Percentiles rank a stretch among this genome's conserved stretches.
Evolutionary conservation across 2,329 filamentous ascomycete genomes (phyloP).

Genomic region (Tolypocladium ophioglossoides): DNA sequence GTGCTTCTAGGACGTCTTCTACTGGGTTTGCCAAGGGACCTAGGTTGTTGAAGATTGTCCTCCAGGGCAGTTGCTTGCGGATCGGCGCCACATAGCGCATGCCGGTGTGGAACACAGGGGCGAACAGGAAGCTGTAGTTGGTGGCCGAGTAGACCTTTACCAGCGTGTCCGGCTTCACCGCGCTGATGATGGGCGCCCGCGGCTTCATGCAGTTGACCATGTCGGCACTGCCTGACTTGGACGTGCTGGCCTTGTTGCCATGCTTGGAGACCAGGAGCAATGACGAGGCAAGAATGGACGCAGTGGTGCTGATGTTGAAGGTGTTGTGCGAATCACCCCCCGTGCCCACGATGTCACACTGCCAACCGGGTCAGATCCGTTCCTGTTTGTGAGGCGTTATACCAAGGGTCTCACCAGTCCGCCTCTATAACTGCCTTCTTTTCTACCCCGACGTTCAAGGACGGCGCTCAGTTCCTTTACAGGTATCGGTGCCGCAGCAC

Average conservation of each 20-base stretch:
- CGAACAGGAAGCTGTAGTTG: conserved; percentile 94
- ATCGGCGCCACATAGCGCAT: conserved; percentile 84
- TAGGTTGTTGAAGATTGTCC: conserved; percentile 95
- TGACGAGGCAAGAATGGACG: conserved; percentile 83
- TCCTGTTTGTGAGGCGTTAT: background rate
- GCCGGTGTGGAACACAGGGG: conserved; percentile 90
- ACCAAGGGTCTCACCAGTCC: conserved; percentile 57
- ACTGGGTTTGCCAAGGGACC: conserved; percentile 88
- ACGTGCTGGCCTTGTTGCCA: conserved; percentile 90
- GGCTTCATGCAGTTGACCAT: conserved; percentile 69
- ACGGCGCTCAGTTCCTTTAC: conserved; percentile 47
- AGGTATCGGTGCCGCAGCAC: conserved; percentile 65
- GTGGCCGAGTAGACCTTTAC: conserved; percentile 62
- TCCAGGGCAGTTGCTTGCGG: conserved; percentile 79
- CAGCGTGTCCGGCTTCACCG: conserved; percentile 63
- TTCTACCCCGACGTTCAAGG: conserved; percentile 47
- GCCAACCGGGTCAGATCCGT: background rate
- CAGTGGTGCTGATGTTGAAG: conserved; percentile 95
- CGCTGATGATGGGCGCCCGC: conserved; percentile 60
- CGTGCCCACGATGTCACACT: conserved; percentile 92
- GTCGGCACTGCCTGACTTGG: conserved; percentile 90
- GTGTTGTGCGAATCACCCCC: conserved; percentile 95
- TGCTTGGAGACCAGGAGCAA: conserved; percentile 85
- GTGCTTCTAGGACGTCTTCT: conserved; percentile 73
- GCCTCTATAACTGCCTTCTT: conserved; percentile 67